Evolutionary conservation across 2,329 filamentous ascomycete species (phyloP), one percentile per base, ranked within the genome.

Genomic region (Pyricularia sp.): DNA sequence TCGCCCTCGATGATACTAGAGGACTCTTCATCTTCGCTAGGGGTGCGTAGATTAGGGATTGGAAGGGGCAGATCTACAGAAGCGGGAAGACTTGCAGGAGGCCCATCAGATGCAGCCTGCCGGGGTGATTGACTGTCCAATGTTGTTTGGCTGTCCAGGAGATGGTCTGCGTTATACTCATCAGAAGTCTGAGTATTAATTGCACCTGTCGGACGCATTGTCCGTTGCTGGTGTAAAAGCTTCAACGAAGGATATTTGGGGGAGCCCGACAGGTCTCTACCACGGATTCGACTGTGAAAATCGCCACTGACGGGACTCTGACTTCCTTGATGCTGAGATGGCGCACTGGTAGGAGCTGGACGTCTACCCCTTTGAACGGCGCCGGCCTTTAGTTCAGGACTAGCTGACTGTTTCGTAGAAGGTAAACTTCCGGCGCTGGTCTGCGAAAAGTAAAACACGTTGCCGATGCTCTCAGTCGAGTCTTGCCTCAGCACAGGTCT

Each of bases 391-490:
- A 63, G 26, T 23, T 63, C 59, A 17, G 25, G 59, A 63, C 59
- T 63, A 7, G 17, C 25, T 6, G 59, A 63, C 25, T 63, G 59
- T 26, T 30, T 68, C 28, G 66, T 55, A 12, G 58, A 67, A 23
- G 58, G 31, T 12, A 71, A 64, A 17, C 72, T 33, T n/a, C 74
- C 75, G 25, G 71, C 75, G 67, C 76, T 75, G 10, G 78, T 71
- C 66, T 83, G 83, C 0, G 87, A 88, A 3, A 86, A 81, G 20
- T 85, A 87, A 72, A 89, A 88, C 75, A 88, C 82, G 67, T 86
- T 84, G 10, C 76, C 78, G 68, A 86, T 86, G 72, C 86, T 88
- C 65, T 88, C 86, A 9, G 84, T 82, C 0, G 87, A 89, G 73
- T 88, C 83, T 64, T 87, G 83, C 3, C 86, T 79, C 1, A 75